Conservation (phyloP, 768 basidiomycete genomes). For the Russula dissimulans region DNA sequence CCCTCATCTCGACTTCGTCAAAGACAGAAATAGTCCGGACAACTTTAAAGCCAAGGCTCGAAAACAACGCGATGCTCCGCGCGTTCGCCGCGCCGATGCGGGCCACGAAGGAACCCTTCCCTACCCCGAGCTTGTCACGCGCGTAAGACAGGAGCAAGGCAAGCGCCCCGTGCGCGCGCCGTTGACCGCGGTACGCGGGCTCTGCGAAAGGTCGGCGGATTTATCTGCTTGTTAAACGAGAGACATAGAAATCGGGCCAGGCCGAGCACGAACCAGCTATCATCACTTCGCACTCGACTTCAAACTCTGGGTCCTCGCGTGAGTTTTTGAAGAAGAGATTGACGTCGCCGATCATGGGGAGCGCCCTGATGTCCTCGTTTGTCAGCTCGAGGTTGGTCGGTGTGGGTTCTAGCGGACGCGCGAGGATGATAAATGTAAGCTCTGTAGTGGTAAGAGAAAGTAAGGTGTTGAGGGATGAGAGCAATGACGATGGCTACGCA, state of each 20-base stretch:
- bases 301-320: conserved; percentile 32
- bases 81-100: conserved; percentile 63
- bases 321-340: conserved; percentile 75
- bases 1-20: conserved; percentile 74
- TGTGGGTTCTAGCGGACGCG: conserved; percentile 27
- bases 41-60: conserved; percentile 63
- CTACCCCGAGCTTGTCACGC: conserved; percentile 34
- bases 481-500: conserved; percentile 24
- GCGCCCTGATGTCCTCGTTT: conserved; percentile 26
- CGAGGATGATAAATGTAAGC: conserved; percentile 84
- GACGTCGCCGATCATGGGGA: conserved; percentile 84
- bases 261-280: conserved; percentile 54
- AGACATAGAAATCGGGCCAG: neutral
- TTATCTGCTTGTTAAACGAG: neutral
- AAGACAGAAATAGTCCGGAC: conserved; percentile 67
- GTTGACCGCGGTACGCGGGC: conserved; percentile 54
- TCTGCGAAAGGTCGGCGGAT: conserved; percentile 34
- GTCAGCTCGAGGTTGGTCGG: conserved; percentile 3
- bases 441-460: conserved; percentile 32
- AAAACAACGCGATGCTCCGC: conserved; percentile 64
- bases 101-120: conserved; percentile 46
- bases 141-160: conserved; percentile 62
- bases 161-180: conserved; percentile 54
- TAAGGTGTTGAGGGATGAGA: neutral
- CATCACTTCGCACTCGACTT: conserved; percentile 89